Conservation (phyloP, 352 stramenopile species). For the Phytopythium chamaehyphon region DNA sequence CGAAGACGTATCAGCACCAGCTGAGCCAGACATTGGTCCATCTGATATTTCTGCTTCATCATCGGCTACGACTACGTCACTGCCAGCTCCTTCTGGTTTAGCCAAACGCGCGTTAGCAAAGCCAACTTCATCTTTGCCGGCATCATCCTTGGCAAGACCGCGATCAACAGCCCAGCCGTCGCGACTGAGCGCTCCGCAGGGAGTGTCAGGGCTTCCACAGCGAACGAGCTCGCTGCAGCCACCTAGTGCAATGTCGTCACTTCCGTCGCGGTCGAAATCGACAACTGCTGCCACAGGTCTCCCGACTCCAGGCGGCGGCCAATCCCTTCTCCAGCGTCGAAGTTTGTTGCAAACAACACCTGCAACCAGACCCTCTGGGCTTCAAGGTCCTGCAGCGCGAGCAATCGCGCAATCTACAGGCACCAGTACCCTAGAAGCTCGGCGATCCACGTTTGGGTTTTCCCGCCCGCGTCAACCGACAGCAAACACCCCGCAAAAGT, state of each 20-base stretch:
- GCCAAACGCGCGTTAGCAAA: not conserved
- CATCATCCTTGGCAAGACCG: not conserved
- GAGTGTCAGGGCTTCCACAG: not conserved
- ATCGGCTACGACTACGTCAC: not conserved
- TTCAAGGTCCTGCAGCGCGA: conserved; percentile 1
- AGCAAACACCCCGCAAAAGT: not conserved
- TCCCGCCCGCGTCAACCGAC: not conserved
- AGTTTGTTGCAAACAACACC: not conserved
- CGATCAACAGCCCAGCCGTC: not conserved
- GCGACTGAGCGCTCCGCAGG: conserved; percentile 5
- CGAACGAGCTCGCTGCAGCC: not conserved
- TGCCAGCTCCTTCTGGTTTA: not conserved
- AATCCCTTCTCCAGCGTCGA: not conserved
- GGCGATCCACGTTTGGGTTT: conserved; percentile 6
- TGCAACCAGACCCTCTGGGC: not conserved
- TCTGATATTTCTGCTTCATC: not conserved
- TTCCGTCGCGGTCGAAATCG: not conserved
- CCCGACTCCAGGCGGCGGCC: not conserved
- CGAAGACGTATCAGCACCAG: not conserved
- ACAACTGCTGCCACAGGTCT: not conserved
- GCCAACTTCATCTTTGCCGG: not conserved
- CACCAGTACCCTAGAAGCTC: not conserved
- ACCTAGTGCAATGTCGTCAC: not conserved
- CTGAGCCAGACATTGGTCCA: not conserved
- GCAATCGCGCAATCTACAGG: conserved; percentile 1